A percentile compares a stretch with the other conserved stretches of the same genome.
These are phyloP conservation scores for Friedmanniomyces simplex DNA, from an alignment of 495 filamentous ascomycete species.

Conservation along the genomic window DNA sequence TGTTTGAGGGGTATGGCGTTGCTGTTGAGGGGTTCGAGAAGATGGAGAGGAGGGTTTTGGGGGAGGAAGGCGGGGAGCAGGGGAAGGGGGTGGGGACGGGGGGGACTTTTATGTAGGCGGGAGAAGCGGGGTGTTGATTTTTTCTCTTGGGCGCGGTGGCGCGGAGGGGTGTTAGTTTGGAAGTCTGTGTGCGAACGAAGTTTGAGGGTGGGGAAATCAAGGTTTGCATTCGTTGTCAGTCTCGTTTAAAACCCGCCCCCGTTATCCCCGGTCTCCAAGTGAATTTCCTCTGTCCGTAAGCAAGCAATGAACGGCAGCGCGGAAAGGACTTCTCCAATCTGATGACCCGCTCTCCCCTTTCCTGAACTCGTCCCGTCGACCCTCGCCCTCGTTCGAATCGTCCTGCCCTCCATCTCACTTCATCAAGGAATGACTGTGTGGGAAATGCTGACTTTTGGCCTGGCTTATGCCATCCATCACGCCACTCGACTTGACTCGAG, in stretches of 20 bases:
- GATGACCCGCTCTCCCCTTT: too few relatives aligned
- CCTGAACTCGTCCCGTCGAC: not conserved
- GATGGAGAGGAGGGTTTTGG: constrained; percentile 62
- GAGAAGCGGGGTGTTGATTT: too few relatives aligned
- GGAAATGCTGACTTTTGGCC: not conserved
- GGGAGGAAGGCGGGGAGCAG: constrained; percentile 27
- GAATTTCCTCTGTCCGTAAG: not conserved
- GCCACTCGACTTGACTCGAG: too few relatives aligned
- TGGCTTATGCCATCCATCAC: too few relatives aligned
- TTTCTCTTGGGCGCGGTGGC: too few relatives aligned
- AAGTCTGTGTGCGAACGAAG: too few relatives aligned
- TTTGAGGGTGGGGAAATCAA: not conserved
- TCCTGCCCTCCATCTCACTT: not conserved
- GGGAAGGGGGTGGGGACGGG: constrained; percentile 13
- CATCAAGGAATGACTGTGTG: not conserved
- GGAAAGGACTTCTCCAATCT: too few relatives aligned
- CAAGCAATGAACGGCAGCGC: not conserved
- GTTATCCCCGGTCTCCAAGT: not conserved
- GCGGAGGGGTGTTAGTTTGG: too few relatives aligned
- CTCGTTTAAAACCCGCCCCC: not conserved
- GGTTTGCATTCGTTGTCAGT: not conserved
- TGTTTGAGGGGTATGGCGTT: constrained; percentile 65
- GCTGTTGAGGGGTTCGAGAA: constrained; percentile 67
- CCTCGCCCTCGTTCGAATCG: not conserved
- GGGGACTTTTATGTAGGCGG: not conserved